Conservation (phyloP, 2,329 filamentous ascomycete genomes). For the Bipolaris gigantea region DNA sequence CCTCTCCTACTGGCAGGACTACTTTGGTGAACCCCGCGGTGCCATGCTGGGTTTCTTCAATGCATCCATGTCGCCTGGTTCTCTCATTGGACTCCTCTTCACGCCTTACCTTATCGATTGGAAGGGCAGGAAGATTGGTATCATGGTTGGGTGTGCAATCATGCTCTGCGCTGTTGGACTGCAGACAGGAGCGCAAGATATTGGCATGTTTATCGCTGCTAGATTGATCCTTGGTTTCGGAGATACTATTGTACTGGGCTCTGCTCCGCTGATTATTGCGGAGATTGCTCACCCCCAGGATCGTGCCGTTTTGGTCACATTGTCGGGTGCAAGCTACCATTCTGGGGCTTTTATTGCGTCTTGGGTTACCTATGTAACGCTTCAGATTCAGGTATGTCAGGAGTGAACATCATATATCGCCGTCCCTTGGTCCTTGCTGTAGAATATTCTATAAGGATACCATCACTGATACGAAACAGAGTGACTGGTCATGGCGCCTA, state of each 20-base stretch:
- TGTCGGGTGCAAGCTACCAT: conserved; percentile 42
- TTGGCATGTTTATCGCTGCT: conserved; percentile 34
- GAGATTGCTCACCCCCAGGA: conserved; percentile 49
- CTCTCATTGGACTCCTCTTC: conserved; percentile 22
- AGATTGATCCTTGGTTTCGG: conserved; percentile 33
- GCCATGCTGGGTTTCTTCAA: conserved; percentile 35
- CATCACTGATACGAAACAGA: conserved; percentile 25
- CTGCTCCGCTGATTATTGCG: conserved; percentile 44
- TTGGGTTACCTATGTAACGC: conserved; percentile 19
- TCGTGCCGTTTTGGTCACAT: conserved; percentile 32
- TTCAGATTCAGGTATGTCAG: conserved; percentile 7
- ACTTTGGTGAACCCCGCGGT: conserved; percentile 27
- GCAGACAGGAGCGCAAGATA: conserved; percentile 29
- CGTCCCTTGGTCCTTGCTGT: not conserved
- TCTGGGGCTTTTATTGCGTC: conserved; percentile 45
- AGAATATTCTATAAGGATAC: not conserved
- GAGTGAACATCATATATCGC: not conserved
- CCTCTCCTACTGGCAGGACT: conserved; percentile 25
- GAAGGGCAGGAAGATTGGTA: conserved; percentile 27
- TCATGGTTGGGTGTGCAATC: conserved; percentile 32
- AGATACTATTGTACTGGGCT: conserved; percentile 29
- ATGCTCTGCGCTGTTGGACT: conserved; percentile 34
- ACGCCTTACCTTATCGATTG: conserved; percentile 29
- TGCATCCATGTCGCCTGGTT: conserved; percentile 20
- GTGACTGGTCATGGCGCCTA: conserved; percentile 54